Evolutionary conservation across 2,329 filamentous ascomycete genomes (phyloP), one percentile per base, ranked within the genome.

Genomic region (Corynespora cassiicola): DNA sequence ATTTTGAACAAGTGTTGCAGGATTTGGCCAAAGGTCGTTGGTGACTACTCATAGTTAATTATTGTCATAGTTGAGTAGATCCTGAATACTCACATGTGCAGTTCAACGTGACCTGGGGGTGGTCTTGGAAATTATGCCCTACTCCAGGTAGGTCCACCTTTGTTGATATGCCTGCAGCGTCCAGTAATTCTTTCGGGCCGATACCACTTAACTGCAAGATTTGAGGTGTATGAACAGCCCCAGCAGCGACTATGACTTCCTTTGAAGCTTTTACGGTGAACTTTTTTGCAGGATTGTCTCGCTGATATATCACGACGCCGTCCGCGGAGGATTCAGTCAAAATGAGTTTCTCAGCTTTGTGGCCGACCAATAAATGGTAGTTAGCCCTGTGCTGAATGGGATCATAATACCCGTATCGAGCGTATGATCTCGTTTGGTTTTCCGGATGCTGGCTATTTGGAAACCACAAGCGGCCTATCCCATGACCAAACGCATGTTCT

Each of bases 181-280:
- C 24, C 8, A 51, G 33, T 3, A 42, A 16, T 4, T 41, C 37
- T 16, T 36, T 33, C 1, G 46, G 6, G 4, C 82, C 82, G 19
- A 86, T 73, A 0, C 82, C 82, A 0, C 79, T 82, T 2, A 83
- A 65, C 50, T 85, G 81, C 2, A 86, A 69, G 3, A 86, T 58
- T 54, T 83, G 78, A 0, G 83, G 81, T 0, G 80, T 81, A 43
- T 80, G 72, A n/a, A 85, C 66, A 6, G 47, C 28, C 15, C 71
- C 75, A 2, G 82, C 82, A 1, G 79, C 79, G 2, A 86, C 54
- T 18, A 85, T 74, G 6, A 85, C 72, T 49, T 85, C 82, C 23
- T 43, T 44, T 7, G 16, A 25, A 2, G 46, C 49, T 6, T 42
- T 25, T 14, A 53, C 39, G 4, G 28, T 32, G 17, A 14, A n/a